phyloP scores from a whole-genome alignment of 75 land plant species.

The Azolla pinnata region DNA sequence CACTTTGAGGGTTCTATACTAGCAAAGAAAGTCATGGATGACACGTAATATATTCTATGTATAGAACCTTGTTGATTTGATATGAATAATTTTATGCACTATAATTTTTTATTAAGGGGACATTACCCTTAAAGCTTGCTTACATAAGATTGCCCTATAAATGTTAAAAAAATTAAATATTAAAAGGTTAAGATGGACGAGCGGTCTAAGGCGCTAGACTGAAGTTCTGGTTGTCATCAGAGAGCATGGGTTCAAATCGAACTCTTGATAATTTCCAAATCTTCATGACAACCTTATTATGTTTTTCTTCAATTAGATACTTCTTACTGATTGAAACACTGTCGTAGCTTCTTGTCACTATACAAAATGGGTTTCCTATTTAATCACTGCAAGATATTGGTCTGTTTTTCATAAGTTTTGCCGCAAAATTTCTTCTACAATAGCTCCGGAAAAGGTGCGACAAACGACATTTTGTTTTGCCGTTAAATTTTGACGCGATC shows the following conservation, averaged over 20 bases:
- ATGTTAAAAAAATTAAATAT: background rate
- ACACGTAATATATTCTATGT: background rate
- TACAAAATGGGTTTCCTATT: background rate
- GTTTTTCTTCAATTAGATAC: background rate
- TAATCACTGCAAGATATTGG: too few relatives aligned
- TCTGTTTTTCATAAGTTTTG: too few relatives aligned
- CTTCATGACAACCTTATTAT: background rate
- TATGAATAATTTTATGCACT: background rate
- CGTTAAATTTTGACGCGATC: too few relatives aligned
- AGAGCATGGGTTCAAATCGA: conserved; percentile 86
- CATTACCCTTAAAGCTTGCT: too few relatives aligned
- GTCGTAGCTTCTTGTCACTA: background rate
- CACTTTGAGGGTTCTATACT: background rate
- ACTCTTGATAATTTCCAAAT: conserved; percentile 38
- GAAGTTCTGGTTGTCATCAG: conserved; percentile 76
- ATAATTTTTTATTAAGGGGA: too few relatives aligned
- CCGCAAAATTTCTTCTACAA: too few relatives aligned
- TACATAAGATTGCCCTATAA: too few relatives aligned
- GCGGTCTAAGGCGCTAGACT: conserved; percentile 98
- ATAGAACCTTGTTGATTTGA: background rate
- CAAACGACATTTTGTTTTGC: too few relatives aligned
- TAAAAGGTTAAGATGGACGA: conserved; percentile 76
- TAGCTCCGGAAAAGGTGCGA: too few relatives aligned
- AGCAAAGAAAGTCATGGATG: background rate
- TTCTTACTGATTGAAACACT: background rate